Evolutionary conservation across 306 rosid species (phyloP).

Genomic region (Acmispon strigosus): DNA sequence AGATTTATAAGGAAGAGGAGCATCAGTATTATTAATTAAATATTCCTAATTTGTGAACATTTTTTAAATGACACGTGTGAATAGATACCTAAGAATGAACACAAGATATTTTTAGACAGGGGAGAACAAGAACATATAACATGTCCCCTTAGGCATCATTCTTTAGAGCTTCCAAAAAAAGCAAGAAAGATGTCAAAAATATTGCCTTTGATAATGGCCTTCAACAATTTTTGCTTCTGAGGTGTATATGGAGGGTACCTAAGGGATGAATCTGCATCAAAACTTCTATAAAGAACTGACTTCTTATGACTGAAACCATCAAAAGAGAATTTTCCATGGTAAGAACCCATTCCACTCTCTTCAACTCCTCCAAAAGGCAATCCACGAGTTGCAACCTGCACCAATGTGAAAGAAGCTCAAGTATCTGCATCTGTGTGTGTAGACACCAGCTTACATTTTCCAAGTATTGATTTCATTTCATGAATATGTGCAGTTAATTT

Average conservation of each 20-base stretch:
- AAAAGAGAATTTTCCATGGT: constrained; percentile 79
- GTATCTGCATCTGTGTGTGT: too few species aligned
- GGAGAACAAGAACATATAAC: neutral
- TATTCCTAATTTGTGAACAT: neutral
- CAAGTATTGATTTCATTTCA: too few species aligned
- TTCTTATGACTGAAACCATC: constrained; percentile 78
- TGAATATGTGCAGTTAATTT: too few species aligned
- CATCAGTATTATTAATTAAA: too few species aligned
- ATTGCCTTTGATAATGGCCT: constrained; percentile 49
- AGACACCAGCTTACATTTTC: too few species aligned
- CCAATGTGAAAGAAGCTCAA: neutral
- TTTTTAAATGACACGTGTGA: neutral
- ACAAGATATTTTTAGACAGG: neutral
- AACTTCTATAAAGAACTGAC: constrained; percentile 63
- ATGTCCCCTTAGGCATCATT: constrained; percentile 4
- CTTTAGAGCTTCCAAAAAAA: constrained; percentile 51
- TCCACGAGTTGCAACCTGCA: constrained; percentile 56
- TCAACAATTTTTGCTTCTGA: constrained; percentile 46
- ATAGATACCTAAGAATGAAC: neutral
- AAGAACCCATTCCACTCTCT: constrained; percentile 86
- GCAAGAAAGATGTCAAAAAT: constrained; percentile 30
- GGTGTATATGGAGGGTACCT: constrained; percentile 77
- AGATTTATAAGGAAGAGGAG: too few species aligned
- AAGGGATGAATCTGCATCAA: constrained; percentile 47
- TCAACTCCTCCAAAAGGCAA: constrained; percentile 89